Base-by-base conservation (phyloP, 2,329 filamentous ascomycete species). In the Capronia americana region DNA sequence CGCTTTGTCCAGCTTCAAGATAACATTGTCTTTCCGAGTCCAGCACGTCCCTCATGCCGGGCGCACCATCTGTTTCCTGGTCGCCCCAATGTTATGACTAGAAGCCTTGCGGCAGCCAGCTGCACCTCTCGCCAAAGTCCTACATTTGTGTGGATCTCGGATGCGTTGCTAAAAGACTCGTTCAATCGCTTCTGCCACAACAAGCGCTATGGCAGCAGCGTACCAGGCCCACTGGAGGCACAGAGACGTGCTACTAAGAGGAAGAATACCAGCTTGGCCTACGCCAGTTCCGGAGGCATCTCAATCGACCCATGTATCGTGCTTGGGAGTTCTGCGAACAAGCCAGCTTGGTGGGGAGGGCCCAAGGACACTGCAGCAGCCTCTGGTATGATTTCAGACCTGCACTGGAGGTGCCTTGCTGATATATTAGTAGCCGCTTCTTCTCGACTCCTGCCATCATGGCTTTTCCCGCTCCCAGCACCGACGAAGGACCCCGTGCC, bases 201-300 rank as follows among this genome's bases (percentile, higher is more conserved):
- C 66, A 80, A 81, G 73, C 83, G 86, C 69, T 79, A 86, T 82
- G 86, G 85, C 70, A 88, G 86, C 79, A 82, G 82, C 69, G 84
- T 87, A 2, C 87, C 87, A 11, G 87, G 87, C 2, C 87, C 87
- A 73, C 78, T 89, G 78, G 87, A 89, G 76, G 86, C 87, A 54
- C 82, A 84, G 68, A 81, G 82, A 73, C 80, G 87, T 60, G 78
- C 83, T 54, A 79, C 85, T 2, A 87, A 82, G 75, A 80, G 87
- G 62, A 81, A 83, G 61, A 87, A 88, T 78, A 85, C 80, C 60
- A 80, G 79, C 20, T 73, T 83, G 11, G 81, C 82, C 38, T 75
- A 78, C 20, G 65, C 75, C 53, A 74, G 74, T 28, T 73, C 71
- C 4, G 64, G 68, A 6, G 74, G 73, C 3, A 64, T 73, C 10